These are phyloP conservation scores for Grigorovia humatica DNA, from an alignment of 805 yeast genomes.

Conservation along the genomic window DNA sequence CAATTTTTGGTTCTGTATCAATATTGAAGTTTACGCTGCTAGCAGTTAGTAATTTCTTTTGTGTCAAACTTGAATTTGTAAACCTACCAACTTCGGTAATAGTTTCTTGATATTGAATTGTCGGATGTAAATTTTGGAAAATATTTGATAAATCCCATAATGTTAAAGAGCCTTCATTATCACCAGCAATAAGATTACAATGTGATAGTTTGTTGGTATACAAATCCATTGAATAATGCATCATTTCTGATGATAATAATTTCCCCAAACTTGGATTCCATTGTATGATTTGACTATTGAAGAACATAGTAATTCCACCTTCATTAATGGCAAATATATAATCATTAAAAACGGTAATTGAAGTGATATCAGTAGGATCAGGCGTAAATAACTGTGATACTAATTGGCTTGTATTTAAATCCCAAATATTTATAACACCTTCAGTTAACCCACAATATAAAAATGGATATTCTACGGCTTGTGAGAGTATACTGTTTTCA, in stretches of 20 bases:
- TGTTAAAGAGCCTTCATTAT: constrained; percentile 54
- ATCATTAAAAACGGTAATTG: constrained; percentile 29
- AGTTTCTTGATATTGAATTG: background rate
- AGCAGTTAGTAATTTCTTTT: background rate
- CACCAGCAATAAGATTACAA: constrained; percentile 49
- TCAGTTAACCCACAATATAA: constrained; percentile 74
- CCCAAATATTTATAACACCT: constrained; percentile 78
- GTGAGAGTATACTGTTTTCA: constrained; percentile 61
- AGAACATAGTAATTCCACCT: constrained; percentile 38
- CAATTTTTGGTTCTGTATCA: background rate
- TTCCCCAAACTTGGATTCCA: constrained; percentile 48
- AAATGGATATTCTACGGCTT: constrained; percentile 53
- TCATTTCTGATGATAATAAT: constrained; percentile 47
- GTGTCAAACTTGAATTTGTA: background rate
- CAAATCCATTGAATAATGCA: constrained; percentile 25
- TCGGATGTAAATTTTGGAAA: constrained; percentile 2
- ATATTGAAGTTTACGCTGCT: background rate
- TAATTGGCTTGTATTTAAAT: constrained; percentile 69
- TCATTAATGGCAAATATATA: constrained; percentile 27
- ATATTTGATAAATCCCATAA: constrained; percentile 47
- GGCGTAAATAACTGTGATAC: constrained; percentile 34
- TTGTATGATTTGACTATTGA: constrained; percentile 33
- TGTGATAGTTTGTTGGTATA: constrained; percentile 15
- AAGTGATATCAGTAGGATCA: constrained; percentile 41
- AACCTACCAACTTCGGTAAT: background rate